Base-by-base conservation (phyloP, 2,329 filamentous ascomycete genomes). In the Fusarium brevicatenulatum region DNA sequence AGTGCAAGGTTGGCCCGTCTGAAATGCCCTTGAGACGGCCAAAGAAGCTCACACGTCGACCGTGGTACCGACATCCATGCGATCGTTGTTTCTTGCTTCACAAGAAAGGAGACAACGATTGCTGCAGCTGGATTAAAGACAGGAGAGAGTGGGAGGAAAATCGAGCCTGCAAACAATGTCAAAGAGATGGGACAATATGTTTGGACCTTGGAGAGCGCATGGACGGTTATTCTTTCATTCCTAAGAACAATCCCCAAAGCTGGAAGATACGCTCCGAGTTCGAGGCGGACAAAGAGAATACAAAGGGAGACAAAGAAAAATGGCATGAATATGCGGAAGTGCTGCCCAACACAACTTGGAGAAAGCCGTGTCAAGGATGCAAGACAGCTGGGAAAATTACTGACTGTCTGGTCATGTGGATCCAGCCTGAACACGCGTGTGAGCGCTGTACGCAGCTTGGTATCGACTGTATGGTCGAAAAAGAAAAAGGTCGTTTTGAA, bases 401-500 rank as follows among this genome's bases (percentile, higher is more conserved):
- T 10, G 6, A 40, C 15, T 76, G 74, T 23, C 18, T 52, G 4
- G 37, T 76, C 34, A 43, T 58, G 30, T 55, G 44, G 57, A 18
- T 37, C 43, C 39, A 55, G 60, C 34, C 67, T 16, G 1, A 37
- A 7, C 13, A 55, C 39, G 57, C 74, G 8, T 76, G 74, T 28
- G 61, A 68, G 49, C 70, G 74, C 39, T 82, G 81, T 63, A 73
- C 76, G 15, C 74, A 79, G 58, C 62, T 79, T 36, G 81, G 81
- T 18, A 72, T 82, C 47, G 76, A 78, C 56, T 82, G 81, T 42
- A 9, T 74, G 7, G 46, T 39, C 16, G 36, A 37, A 19, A 9
- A 10, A 18, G 16, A 37, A 37, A 37, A 37, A 1, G 36, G 36
- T 37, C 16, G 36, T 19, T 2, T 37, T 34, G 25, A 1, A 25